Percentiles rank a stretch among this genome's conserved stretches.
These are phyloP conservation scores for Sonneratia alba DNA, from an alignment of 345 rosid species.

Conservation along the genomic window DNA sequence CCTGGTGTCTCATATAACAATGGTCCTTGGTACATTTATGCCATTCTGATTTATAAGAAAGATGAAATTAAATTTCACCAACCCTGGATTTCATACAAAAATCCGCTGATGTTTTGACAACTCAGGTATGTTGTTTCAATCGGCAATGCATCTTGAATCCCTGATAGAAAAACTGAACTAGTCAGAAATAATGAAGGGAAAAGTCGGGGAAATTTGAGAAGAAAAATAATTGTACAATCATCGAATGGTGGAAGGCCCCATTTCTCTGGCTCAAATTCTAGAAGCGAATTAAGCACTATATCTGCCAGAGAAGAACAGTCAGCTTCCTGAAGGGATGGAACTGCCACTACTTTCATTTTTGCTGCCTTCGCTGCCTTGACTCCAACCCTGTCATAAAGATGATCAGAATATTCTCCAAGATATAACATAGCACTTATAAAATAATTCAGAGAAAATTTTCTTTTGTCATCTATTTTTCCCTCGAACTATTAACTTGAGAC, in stretches of 20 bases:
- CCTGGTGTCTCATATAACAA: neutral
- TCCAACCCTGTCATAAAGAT: slow-evolving; percentile 25
- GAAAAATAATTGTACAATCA: slow-evolving; percentile 21
- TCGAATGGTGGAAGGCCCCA: slow-evolving; percentile 40
- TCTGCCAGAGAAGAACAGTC: slow-evolving; percentile 30
- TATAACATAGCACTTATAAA: neutral
- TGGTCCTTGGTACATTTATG: neutral
- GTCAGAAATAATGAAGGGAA: neutral
- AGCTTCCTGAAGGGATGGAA: slow-evolving; percentile 30
- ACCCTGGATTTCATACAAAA: slow-evolving; percentile 19
- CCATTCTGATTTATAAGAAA: neutral
- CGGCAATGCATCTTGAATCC: slow-evolving; percentile 23
- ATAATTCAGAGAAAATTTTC: neutral
- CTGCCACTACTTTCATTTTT: slow-evolving; percentile 31
- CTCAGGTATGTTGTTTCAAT: slow-evolving; percentile 21
- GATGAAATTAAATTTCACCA: slow-evolving; percentile 3
- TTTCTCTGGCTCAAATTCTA: slow-evolving; percentile 28
- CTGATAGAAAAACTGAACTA: slow-evolving; percentile 12
- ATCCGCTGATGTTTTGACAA: slow-evolving; percentile 15
- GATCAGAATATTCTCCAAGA: neutral
- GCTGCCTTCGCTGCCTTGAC: slow-evolving; percentile 37
- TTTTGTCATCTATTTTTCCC: neutral
- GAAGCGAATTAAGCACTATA: slow-evolving; percentile 26
- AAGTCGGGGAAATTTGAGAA: neutral
- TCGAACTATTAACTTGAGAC: neutral